Conservation (phyloP, 306 rosid species). For the Bauhinia variegata region DNA sequence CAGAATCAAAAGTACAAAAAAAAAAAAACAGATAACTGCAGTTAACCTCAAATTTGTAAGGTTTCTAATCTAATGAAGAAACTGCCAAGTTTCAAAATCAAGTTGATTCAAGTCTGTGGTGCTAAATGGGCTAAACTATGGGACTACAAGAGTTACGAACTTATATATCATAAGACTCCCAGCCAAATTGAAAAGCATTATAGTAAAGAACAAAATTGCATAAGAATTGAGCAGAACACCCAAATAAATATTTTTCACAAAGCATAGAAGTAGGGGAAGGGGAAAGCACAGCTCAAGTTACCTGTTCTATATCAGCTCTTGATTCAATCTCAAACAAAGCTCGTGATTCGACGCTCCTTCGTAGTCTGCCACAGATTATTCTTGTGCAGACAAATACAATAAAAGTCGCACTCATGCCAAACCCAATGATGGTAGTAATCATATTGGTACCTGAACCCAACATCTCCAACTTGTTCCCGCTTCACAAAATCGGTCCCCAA, state of each 20-base stretch:
- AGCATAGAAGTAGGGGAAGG: constrained; percentile 2
- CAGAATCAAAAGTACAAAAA: constrained; percentile 20
- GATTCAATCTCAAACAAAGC: constrained; percentile 67
- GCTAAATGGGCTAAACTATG: too few relatives aligned
- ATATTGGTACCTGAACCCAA: constrained; percentile 63
- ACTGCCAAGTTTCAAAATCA: too few relatives aligned
- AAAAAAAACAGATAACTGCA: constrained; percentile 18
- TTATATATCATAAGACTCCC: neutral
- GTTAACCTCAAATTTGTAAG: neutral
- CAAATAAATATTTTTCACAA: constrained; percentile 18
- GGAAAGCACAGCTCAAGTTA: constrained; percentile 30
- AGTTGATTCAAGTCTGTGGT: too few relatives aligned
- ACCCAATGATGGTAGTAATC: constrained; percentile 79
- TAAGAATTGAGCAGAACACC: constrained; percentile 5
- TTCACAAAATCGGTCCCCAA: constrained; percentile 32
- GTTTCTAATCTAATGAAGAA: too few relatives aligned
- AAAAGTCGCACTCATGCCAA: constrained; percentile 94
- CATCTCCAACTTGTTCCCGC: constrained; percentile 30
- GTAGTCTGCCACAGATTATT: constrained; percentile 83
- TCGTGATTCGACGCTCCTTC: constrained; percentile 48
- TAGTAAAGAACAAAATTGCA: constrained; percentile 1
- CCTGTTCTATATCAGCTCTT: constrained; percentile 79
- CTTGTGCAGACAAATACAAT: constrained; percentile 94
- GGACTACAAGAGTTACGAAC: too few relatives aligned
- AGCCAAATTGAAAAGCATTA: constrained; percentile 4